Base-by-base conservation (phyloP, 192 early-diverging fungal species). In the Podila verticillata region DNA sequence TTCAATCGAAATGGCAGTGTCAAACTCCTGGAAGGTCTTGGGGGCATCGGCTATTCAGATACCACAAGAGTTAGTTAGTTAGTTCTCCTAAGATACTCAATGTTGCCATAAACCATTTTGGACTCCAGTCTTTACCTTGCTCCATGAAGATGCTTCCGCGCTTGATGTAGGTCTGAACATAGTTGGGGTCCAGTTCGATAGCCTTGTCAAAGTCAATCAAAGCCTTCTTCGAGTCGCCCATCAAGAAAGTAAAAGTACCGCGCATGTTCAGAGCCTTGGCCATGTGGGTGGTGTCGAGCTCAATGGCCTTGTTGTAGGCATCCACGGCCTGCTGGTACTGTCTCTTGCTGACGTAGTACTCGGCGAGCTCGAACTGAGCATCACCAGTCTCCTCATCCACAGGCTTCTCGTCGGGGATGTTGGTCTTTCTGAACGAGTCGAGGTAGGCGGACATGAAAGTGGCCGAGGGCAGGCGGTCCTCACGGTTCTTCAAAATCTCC, bases 371-470 rank as follows among this genome's bases (percentile, higher is more conserved):
- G 73, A 88, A 93, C 57, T 85, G 83, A 44, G 66, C 63, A 57
- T 89, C 87, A 17, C 86, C 88, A 31, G 77, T 78, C 34, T 79
- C 74, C 47, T 72, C 80, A 17, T 73, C 63, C 32, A 57, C 73
- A 7, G 66, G 63, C 36, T 66, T 70, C 20, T 26, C 69, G 26
- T 82, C 80, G 31, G 75, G 75, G 10, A 73, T 61, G 29, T 32
- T 26, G 6, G 65, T 72, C 64, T 73, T 74, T 56, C 80, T 73
- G 80, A 97, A 98, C 15, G 97, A 96, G 74, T 98, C 97, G 75
- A 99, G 89, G 82, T 97, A 99, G 5, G 95, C 95, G 34, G 87
- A 87, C 75, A 98, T 93, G 80, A 97, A 99, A 39, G 95, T 96
- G 75, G 88, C 86, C 8, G 95, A 96, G n/a, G 97, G 98, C 60